A percentile compares a stretch with the other conserved stretches of the same genome.
phyloP scores from a whole-genome alignment of 257 asterid genomes.

The Linderniella brevidens region DNA sequence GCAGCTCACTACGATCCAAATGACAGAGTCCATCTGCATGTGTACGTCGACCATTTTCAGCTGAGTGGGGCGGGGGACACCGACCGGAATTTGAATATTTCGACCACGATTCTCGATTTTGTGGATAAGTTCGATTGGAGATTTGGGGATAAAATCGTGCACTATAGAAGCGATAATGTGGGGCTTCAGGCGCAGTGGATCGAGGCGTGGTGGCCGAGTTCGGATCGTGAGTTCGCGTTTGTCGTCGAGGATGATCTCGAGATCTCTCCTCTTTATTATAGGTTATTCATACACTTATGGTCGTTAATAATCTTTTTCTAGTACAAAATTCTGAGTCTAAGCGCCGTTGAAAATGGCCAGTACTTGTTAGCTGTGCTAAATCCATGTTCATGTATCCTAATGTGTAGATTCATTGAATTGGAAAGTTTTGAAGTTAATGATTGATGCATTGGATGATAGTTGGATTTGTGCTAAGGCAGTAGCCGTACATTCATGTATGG shows the following conservation, averaged over 20 bases:
- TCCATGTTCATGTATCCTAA: too few relatives aligned
- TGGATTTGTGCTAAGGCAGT: too few relatives aligned
- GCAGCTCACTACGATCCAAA: conserved; percentile 47
- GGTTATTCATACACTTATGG: too few relatives aligned
- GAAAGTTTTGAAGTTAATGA: too few relatives aligned
- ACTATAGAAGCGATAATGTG: conserved; percentile 36
- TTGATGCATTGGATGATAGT: too few relatives aligned
- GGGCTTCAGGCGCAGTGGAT: conserved; percentile 70
- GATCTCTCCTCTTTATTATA: conserved; percentile 70
- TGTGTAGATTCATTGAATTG: too few relatives aligned
- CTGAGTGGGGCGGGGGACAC: conserved; percentile 24
- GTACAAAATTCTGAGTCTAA: too few relatives aligned
- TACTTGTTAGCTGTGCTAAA: too few relatives aligned
- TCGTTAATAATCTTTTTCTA: too few relatives aligned
- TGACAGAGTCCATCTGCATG: conserved; percentile 57
- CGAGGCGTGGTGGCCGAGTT: conserved; percentile 60
- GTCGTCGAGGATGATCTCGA: conserved; percentile 96
- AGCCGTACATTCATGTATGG: too few relatives aligned
- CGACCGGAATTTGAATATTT: conserved; percentile 33
- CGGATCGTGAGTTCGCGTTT: conserved; percentile 61
- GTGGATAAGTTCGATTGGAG: conserved; percentile 60
- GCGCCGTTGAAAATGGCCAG: too few relatives aligned
- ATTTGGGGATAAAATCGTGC: conserved; percentile 51
- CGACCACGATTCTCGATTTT: conserved; percentile 47
- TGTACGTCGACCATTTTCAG: conserved; percentile 56